Percentiles rank a stretch among this genome's conserved stretches.
Conservation (phyloP, 257 asterid genomes). For the Apocynum venetum region DNA sequence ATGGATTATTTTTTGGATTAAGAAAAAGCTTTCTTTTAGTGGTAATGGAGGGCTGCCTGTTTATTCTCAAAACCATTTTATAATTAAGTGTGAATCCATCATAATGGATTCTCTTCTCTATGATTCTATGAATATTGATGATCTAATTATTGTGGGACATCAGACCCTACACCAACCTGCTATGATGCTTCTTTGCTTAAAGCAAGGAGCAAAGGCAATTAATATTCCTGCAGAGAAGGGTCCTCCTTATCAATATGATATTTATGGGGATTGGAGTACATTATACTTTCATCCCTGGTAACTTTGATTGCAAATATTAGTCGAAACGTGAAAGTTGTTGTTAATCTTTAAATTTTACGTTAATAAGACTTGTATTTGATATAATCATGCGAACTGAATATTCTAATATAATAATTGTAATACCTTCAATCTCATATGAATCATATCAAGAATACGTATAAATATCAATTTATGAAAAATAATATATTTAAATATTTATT, state of each 20-base stretch:
- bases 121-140: neutral
- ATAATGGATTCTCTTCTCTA: too few species aligned
- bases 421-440: too few species aligned
- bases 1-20: neutral
- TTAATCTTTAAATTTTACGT: too few species aligned
- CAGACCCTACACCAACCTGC: constrained; percentile 6
- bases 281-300: too few species aligned
- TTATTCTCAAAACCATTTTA: neutral
- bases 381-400: too few species aligned
- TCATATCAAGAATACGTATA: too few species aligned
- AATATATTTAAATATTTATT: too few species aligned
- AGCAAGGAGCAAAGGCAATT: neutral
- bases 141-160: constrained; percentile 15
- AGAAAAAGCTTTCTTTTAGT: neutral
- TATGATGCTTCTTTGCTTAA: constrained; percentile 4
- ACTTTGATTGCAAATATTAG: too few species aligned
- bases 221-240: neutral
- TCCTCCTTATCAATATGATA: neutral
- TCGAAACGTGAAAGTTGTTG: too few species aligned
- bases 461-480: too few species aligned
- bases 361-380: too few species aligned
- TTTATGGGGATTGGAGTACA: neutral
- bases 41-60: constrained; percentile 6
- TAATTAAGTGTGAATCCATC: neutral
- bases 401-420: too few species aligned